Base-by-base conservation (phyloP, 1,284 basidiomycete species). In the Tilletia setariae region DNA sequence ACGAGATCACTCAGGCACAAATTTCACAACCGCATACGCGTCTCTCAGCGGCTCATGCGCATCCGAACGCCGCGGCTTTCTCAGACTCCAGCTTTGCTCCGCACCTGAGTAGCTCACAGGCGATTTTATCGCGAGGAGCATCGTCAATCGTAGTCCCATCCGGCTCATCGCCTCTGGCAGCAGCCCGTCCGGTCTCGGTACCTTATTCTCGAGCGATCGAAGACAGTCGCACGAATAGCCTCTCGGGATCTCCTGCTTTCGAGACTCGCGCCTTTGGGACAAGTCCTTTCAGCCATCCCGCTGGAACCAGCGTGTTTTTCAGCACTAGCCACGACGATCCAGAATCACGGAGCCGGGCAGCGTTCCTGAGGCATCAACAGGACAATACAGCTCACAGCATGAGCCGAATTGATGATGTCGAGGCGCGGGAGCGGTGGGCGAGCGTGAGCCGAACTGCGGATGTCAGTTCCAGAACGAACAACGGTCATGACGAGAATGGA, bases 101-200 rank as follows among this genome's bases (percentile, higher is more conserved):
- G 35, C 35, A 40, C 11, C 11, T 40, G 6, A 40, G 11, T 11
- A 40, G 35, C 35, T 40, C 35, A 40, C 35, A 40, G 35, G 35
- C 35, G 35, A 40, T 11, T 40, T 11, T 40, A 11, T 40, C 11
- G n/a, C 35, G 35, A 40, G 35, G 35, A 71, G 72, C 25, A 56
- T 28, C 16, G 21, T 53, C 35, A n/a, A 21, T 28, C 65, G 69
- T 28, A 59, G 65, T 66, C 49, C 43, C 19, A 23, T 30, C 47
- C 6, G 49, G 7, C 21, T 15, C 16, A 21, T 13, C 56, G 15
- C 16, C 16, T 35, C 32, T 25, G 16, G 23, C 64, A 23, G 62
- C 9, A 25, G 23, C 15, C 21, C 35, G 53, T 53, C 35, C 35
- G 35, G 9, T 83, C 85, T 2, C 86, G 88, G 72, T 84, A 86